Evolutionary conservation across 176 grass and related monocot genomes (phyloP).

Genomic region (Calamus simplicifolius): DNA sequence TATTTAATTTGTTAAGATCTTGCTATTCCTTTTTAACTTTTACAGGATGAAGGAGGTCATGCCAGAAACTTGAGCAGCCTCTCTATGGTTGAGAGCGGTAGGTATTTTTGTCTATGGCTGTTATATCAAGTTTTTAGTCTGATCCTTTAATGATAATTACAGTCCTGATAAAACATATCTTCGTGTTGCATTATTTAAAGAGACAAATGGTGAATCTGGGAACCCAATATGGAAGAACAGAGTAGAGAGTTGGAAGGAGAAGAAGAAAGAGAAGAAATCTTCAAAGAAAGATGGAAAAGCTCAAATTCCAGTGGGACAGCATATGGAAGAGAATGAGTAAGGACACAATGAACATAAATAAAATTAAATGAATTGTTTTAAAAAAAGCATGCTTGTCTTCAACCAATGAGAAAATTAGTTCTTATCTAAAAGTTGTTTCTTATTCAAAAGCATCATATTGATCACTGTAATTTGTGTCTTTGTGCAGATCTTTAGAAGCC

Average conservation of each 20-base stretch:
- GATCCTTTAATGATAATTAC: not conserved
- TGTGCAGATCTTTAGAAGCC: constrained; percentile 70
- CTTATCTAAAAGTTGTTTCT: not conserved
- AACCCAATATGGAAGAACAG: constrained; percentile 97
- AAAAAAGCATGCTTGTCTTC: not conserved
- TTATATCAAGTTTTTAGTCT: not conserved
- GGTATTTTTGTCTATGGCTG: not conserved
- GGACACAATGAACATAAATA: constrained; percentile 20
- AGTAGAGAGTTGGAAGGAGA: constrained; percentile 97
- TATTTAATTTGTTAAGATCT: not conserved
- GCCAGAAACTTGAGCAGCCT: constrained; percentile 66
- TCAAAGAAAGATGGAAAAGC: constrained; percentile 46
- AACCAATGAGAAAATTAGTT: not conserved
- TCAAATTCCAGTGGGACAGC: constrained; percentile 66
- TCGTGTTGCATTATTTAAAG: constrained; percentile 26
- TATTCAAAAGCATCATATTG: not conserved
- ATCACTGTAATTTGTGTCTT: constrained; percentile 13
- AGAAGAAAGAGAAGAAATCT: constrained; percentile 83
- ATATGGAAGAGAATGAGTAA: constrained; percentile 94
- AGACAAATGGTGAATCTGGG: constrained; percentile 78
- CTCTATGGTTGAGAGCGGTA: constrained; percentile 80
- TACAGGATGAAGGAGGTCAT: constrained; percentile 65
- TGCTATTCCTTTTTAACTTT: not conserved
- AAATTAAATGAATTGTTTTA: constrained; percentile 20
- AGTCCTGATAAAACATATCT: constrained; percentile 7